Evolutionary conservation across 768 basidiomycete species (phyloP).

Genomic region (Amanita molliuscula): DNA sequence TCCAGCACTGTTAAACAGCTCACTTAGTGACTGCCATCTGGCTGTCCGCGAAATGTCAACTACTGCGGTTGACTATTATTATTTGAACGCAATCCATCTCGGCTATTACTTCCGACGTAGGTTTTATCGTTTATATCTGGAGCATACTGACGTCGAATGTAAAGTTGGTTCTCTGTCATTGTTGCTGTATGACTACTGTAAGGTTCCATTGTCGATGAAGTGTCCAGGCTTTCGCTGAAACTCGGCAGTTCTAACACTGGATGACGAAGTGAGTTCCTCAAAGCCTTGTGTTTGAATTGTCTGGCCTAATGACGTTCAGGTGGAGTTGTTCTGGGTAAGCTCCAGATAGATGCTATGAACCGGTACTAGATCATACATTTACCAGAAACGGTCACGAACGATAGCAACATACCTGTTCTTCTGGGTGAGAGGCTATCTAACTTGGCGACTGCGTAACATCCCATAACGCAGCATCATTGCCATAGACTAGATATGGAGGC

Average conservation of each 20-base stretch:
- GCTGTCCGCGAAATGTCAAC: no score
- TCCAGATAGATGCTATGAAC: no score
- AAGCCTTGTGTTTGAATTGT: no score
- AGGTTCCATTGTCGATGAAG: background rate
- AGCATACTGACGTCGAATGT: no score
- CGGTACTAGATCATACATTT: no score
- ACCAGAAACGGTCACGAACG: background rate
- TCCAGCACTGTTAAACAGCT: no score
- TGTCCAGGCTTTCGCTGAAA: background rate
- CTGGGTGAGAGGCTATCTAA: background rate
- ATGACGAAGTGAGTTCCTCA: background rate
- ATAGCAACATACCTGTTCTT: background rate
- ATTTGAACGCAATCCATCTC: background rate
- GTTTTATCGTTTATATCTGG: no score
- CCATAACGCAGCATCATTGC: background rate
- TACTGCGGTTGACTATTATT: no score
- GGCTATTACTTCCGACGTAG: background rate
- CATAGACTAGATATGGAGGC: background rate
- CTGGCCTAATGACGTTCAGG: background rate
- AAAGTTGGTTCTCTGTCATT: background rate
- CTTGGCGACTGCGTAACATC: background rate
- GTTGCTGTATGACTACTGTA: background rate
- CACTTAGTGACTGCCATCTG: no score
- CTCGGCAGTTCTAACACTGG: background rate
- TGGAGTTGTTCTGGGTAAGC: slow-evolving; percentile 1